These are phyloP conservation scores for Paracoccidioides brasiliensis DNA, from an alignment of 2,329 filamentous ascomycete species.

Conservation along the genomic window DNA sequence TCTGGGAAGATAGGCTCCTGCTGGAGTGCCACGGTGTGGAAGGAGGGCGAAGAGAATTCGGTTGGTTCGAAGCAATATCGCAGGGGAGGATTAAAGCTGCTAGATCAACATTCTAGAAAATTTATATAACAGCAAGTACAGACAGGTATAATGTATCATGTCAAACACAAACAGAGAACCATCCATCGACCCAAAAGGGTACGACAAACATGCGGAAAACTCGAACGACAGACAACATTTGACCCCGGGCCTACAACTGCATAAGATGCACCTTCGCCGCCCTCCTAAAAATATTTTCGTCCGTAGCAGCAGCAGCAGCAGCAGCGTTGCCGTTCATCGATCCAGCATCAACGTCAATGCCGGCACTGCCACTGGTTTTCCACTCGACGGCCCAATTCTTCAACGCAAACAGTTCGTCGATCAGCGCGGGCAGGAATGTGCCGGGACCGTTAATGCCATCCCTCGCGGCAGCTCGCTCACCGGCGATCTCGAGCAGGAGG, in stretches of 20 bases:
- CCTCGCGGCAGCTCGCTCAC: conserved; percentile 49
- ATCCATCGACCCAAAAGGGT: not conserved
- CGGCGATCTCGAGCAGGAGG: conserved; percentile 65
- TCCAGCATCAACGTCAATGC: not conserved
- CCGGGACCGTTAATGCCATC: conserved; percentile 63
- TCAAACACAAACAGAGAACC: not conserved
- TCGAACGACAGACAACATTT: too few species aligned
- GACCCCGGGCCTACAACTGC: conserved; percentile 11
- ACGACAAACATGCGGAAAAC: not conserved
- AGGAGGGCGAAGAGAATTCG: too few species aligned
- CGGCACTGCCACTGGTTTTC: not conserved
- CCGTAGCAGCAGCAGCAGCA: conserved; percentile 18
- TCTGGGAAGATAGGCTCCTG: too few species aligned
- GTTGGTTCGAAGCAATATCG: too few species aligned
- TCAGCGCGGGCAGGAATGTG: conserved; percentile 70
- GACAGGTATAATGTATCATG: too few species aligned
- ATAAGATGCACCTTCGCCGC: conserved; percentile 26
- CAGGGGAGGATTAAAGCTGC: too few species aligned
- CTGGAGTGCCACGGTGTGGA: too few species aligned
- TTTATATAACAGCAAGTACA: too few species aligned
- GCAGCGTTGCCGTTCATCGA: conserved; percentile 11
- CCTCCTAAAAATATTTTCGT: conserved; percentile 23
- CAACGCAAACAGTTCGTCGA: conserved; percentile 53
- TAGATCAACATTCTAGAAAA: too few species aligned
- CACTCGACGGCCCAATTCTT: conserved; percentile 12